Base-by-base conservation (phyloP, 176 grass and related monocot genomes). In the Phoenix roebelenii region DNA sequence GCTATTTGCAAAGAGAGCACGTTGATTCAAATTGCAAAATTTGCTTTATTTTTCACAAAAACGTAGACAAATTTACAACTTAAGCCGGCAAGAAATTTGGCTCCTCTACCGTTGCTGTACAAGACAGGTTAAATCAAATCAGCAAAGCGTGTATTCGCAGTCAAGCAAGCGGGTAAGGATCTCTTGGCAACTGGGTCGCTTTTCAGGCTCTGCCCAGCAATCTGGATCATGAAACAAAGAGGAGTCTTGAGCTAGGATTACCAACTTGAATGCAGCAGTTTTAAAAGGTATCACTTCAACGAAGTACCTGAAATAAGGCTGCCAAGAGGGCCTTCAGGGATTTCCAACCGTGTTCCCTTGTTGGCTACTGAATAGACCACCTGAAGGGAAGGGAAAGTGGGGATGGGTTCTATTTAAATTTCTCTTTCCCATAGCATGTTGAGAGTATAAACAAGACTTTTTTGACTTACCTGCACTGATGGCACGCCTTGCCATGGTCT, bases 341-440 rank as follows among this genome's bases (percentile, higher is more conserved):
- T 92, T 75, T 85, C 87, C 73, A 98, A 58, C 71, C 93, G 88
- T 18, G 78, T 85, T 50, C 93, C 83, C 77, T 88, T 79, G 44
- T 92, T 98, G 15, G 93, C 87, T 71, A 98, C 87, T 22, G 84
- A 79, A 68, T 98, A 98, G 66, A 98, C 81, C 1, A 98, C 88
- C 93, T 98, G 51, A 29, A 68, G 25, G 68, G 58, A 54, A 39
- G 61, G 48, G 59, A 60, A 2, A 68, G 35, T 9, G 35, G 0
- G 10, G 10, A 6, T 2, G 0, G 35, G 35, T 44, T 28, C 20
- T 20, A 5, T 48, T 58, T 29, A 32, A 6, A 67, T 25, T 59
- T 25, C 52, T 44, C 54, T 71, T 80, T 59, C 19, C 51, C 49
- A 59, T 56, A 17, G 4, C 2, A 22, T 23, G 1, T 25, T 25